Base-by-base conservation (phyloP, 2,329 filamentous ascomycete species). In the Trichothecium roseum region DNA sequence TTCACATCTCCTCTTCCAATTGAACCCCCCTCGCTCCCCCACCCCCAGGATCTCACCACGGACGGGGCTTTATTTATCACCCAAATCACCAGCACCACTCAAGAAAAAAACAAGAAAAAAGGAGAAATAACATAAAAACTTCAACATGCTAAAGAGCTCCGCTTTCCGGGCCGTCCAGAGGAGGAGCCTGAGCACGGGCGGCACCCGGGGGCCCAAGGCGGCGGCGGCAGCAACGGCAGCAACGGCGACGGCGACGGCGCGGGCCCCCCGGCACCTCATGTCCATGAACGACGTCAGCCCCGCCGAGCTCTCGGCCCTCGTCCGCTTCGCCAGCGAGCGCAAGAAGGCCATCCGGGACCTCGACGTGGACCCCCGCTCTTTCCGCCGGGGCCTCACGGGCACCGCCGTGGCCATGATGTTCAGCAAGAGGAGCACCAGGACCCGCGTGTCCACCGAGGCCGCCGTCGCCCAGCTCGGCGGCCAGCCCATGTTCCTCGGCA, bases 391-490 rank as follows among this genome's bases (percentile, higher is more conserved):
- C 9, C 63, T 98, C 42, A 61, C 72, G 1, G 84, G 85, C 35
- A 78, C 85, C 59, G 88, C 87, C 0, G 75, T 98, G 22, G 89
- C 91, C 45, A 82, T 98, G 78, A 85, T 93, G 70, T 98, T 98
- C 68, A 93, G 74, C 70, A 98, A 98, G 66, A 79, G 88, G 46
- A 93, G 84, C 50, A 98, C 91, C 10, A 77, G 91, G 40, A 98
- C 91, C 10, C 79, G 91, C 42, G 81, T 98, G 22, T 94, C 87
- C 2, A 95, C 88, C 2, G 91, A 98, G 66, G 82, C 82, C 7
- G 91, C 91, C 10, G 79, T 95, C 27, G 75, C 81, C n/a, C 68
- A 84, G 40, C 73, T 98, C 68, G 87, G 88, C 27, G 91, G 89
- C 0, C 83, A 94, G 50, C 81, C 91, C 16, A 95, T 98, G 88